phyloP scores from a whole-genome alignment of 2,329 filamentous ascomycete species.

The Apiospora koreana region DNA sequence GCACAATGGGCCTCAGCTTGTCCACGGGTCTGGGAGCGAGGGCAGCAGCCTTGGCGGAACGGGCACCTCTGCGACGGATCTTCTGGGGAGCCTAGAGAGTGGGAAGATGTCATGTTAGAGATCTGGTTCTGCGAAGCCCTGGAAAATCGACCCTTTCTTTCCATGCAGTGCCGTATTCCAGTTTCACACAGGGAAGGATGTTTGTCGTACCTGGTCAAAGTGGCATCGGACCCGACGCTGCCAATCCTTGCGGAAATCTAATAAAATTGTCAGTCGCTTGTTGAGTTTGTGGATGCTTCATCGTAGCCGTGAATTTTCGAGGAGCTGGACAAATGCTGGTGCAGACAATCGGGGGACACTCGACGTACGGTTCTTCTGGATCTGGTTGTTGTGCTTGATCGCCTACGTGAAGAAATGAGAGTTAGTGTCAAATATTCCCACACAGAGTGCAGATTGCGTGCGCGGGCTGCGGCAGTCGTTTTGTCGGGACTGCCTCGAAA shows the following conservation, averaged over 20 bases:
- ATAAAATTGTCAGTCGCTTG: conserved; percentile 42
- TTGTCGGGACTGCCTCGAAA: not conserved
- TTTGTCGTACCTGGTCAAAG: conserved; percentile 85
- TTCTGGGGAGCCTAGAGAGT: conserved; percentile 84
- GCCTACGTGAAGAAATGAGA: conserved; percentile 54
- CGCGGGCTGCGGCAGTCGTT: conserved; percentile 11
- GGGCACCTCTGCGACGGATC: conserved; percentile 85
- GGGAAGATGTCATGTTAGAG: conserved; percentile 2
- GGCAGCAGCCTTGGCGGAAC: conserved; percentile 91
- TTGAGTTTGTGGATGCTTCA: conserved; percentile 17
- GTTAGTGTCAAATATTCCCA: not conserved
- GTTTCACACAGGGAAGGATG: not conserved
- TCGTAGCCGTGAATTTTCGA: conserved; percentile 6
- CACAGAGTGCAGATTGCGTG: too few species aligned
- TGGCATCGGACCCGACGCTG: conserved; percentile 98
- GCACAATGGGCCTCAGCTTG: conserved; percentile 92
- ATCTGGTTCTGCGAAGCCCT: not conserved
- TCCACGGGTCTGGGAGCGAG: conserved; percentile 96
- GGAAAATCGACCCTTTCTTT: not conserved
- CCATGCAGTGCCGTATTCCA: not conserved
- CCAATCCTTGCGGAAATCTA: conserved; percentile 99
- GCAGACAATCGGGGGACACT: conserved; percentile 12
- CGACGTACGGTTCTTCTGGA: conserved; percentile 87
- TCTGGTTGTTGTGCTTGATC: conserved; percentile 99
- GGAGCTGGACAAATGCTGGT: not conserved